Conservation (phyloP, 768 basidiomycete species). For the Rhizopogon salebrosus region DNA sequence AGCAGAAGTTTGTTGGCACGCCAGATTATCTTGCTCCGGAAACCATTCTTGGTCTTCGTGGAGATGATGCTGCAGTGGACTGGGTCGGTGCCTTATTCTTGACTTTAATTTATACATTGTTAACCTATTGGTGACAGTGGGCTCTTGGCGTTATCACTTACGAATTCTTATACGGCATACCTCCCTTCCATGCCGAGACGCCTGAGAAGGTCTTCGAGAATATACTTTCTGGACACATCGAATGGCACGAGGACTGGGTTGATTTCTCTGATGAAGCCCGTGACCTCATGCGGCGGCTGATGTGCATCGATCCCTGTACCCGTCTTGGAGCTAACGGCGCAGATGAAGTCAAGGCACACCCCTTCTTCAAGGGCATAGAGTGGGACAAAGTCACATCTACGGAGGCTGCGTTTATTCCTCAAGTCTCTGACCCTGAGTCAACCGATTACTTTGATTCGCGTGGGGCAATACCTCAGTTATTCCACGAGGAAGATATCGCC, state of each 20-base stretch:
- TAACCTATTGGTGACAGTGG: conserved; percentile 61
- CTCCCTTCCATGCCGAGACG: conserved; percentile 96
- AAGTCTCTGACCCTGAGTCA: conserved; percentile 92
- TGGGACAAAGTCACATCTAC: conserved; percentile 89
- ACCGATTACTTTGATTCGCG: conserved; percentile 99
- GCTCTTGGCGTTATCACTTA: conserved; percentile 97
- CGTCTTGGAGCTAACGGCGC: conserved; percentile 86
- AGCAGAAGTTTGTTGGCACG: conserved; percentile 95
- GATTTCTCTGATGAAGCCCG: conserved; percentile 81
- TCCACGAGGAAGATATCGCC: conserved; percentile 82
- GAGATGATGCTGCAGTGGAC: conserved; percentile 93
- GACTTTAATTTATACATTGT: conserved; percentile 3
- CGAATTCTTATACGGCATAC: conserved; percentile 94
- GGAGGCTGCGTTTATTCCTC: conserved; percentile 93
- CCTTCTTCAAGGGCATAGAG: conserved; percentile 85
- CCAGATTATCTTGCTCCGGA: conserved; percentile 97
- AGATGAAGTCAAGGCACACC: conserved; percentile 88
- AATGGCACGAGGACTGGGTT: conserved; percentile 95
- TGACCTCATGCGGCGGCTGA: conserved; percentile 84
- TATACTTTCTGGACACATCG: conserved; percentile 87
- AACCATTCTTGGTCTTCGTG: conserved; percentile 90
- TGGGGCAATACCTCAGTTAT: conserved; percentile 84
- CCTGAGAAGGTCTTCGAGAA: conserved; percentile 99
- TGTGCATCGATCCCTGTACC: conserved; percentile 72
- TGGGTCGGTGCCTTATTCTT: conserved; percentile 61